Conservation (phyloP, 352 stramenopile genomes). For the Phytophthora kernoviae region DNA sequence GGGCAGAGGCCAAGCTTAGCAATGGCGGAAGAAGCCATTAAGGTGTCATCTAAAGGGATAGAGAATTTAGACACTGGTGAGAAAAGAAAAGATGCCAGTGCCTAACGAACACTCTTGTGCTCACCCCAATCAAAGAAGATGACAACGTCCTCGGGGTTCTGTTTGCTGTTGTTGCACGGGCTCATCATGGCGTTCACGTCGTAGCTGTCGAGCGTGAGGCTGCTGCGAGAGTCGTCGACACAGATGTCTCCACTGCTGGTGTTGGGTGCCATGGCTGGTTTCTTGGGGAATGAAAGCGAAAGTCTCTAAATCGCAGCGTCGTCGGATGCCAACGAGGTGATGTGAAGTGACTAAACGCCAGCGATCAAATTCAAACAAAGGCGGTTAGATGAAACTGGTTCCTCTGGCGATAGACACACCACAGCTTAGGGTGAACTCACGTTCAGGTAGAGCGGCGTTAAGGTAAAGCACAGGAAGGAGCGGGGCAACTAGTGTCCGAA, state of each 20-base stretch:
- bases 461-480: slow-evolving; percentile 9
- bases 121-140: slow-evolving; percentile 90
- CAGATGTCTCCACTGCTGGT: slow-evolving; percentile 64
- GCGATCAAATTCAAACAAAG: neutral
- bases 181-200: slow-evolving; percentile 47
- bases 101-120: slow-evolving; percentile 13
- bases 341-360: slow-evolving; percentile 1
- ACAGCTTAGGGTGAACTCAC: neutral
- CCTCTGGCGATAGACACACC: neutral
- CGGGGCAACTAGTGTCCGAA: neutral
- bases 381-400: neutral
- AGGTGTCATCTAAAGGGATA: slow-evolving; percentile 64
- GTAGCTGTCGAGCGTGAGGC: slow-evolving; percentile 56
- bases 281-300: neutral
- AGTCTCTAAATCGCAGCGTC: neutral
- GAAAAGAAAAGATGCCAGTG: neutral
- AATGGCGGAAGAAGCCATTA: slow-evolving; percentile 83
- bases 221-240: slow-evolving; percentile 62
- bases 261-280: slow-evolving; percentile 59
- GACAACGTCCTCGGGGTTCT: slow-evolving; percentile 60
- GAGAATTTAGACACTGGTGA: slow-evolving; percentile 14
- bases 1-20: slow-evolving; percentile 79
- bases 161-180: slow-evolving; percentile 35
- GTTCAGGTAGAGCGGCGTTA: slow-evolving; percentile 6
- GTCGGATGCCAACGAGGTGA: slow-evolving; percentile 1